These are phyloP conservation scores for Candida pseudoviswanathii DNA, from an alignment of 1,139 yeast genomes.

Conservation along the genomic window DNA sequence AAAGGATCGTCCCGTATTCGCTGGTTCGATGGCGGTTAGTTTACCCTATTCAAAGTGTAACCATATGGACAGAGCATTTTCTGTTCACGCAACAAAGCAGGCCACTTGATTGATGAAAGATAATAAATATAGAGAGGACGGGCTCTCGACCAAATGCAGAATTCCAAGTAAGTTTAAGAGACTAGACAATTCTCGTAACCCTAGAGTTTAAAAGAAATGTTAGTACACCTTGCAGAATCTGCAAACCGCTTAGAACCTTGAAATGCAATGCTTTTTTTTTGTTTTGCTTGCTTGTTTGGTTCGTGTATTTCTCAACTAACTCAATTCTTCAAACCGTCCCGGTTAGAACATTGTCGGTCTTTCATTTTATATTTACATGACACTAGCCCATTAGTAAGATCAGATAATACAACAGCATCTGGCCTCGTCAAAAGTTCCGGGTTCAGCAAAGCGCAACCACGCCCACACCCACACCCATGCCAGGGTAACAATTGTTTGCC, in stretches of 20 bases:
- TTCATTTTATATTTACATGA: neutral
- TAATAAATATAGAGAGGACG: too few species aligned
- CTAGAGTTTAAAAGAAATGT: neutral
- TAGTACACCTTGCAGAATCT: neutral
- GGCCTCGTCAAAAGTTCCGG: too few species aligned
- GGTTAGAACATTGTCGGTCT: neutral
- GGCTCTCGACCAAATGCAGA: neutral
- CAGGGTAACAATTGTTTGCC: too few species aligned
- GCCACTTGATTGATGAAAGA: too few species aligned
- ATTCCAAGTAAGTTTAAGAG: neutral
- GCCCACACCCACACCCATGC: too few species aligned
- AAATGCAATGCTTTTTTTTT: neutral
- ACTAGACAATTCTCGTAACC: neutral
- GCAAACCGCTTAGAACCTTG: neutral
- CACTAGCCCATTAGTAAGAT: slow-evolving; percentile 1
- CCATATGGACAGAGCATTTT: neutral
- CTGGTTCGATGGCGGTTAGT: too few species aligned
- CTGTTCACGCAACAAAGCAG: too few species aligned
- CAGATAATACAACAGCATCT: neutral
- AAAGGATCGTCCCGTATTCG: too few species aligned
- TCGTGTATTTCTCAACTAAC: neutral
- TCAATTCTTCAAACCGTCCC: neutral
- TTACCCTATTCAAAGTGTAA: neutral
- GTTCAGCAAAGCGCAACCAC: too few species aligned
- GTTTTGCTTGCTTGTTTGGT: neutral